Percentiles rank a stretch among this genome's conserved stretches.
phyloP scores from a whole-genome alignment of 2,329 filamentous ascomycete species.

The Microcera coccophila region DNA sequence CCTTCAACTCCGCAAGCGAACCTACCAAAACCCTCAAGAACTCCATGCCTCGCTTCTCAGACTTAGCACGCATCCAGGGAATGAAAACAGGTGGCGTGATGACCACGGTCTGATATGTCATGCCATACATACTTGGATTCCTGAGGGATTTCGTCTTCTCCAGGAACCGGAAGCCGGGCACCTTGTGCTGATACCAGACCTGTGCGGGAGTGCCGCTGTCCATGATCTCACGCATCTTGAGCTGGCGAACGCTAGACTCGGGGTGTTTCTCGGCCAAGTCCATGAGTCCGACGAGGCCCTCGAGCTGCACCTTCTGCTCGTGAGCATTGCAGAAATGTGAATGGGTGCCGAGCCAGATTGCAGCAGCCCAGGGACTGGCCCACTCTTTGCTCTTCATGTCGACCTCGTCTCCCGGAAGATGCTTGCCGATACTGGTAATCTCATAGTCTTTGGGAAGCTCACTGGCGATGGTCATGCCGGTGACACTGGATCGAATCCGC shows the following conservation, averaged over 20 bases:
- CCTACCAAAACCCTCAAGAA: constrained; percentile 4
- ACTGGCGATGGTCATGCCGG: constrained; percentile 9
- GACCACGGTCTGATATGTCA: constrained; percentile 14
- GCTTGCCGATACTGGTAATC: constrained; percentile 6
- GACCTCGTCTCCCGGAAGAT: constrained; percentile 7
- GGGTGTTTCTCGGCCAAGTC: not conserved
- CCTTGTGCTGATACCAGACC: constrained; percentile 9
- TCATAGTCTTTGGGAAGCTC: constrained; percentile 3
- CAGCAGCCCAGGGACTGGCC: constrained; percentile 6
- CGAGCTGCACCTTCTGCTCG: constrained; percentile 10
- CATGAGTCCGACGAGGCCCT: not conserved
- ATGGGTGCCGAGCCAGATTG: constrained; percentile 6
- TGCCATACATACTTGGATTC: constrained; percentile 1
- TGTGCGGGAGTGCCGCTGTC: constrained; percentile 4
- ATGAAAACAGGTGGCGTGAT: constrained; percentile 12
- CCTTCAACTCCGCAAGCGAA: constrained; percentile 7
- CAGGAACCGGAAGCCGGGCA: constrained; percentile 4
- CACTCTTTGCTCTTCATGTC: not conserved
- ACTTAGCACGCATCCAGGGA: constrained; percentile 9
- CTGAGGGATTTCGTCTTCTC: not conserved
- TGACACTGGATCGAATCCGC: not conserved
- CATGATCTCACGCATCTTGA: constrained; percentile 7
- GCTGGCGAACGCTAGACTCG: not conserved
- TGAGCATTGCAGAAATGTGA: no score
- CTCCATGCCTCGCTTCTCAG: not conserved